Evolutionary conservation across 1,139 yeast species (phyloP).

Genomic region (Geotrichum histeridarum): DNA sequence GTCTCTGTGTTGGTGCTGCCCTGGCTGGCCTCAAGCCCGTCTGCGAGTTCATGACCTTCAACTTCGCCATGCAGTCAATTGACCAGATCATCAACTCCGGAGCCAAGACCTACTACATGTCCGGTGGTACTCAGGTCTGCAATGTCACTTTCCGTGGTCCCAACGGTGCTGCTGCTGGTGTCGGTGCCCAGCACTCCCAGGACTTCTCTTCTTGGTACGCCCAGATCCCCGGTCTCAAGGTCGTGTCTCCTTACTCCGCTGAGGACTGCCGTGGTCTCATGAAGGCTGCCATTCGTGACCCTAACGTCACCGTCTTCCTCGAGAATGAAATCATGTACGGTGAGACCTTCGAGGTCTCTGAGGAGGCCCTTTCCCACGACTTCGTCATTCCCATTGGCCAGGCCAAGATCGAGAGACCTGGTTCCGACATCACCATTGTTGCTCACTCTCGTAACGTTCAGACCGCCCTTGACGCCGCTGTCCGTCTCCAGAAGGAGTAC

Average conservation of each 20-base stretch:
- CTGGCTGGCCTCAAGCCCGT: conserved; percentile 95
- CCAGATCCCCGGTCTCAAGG: conserved; percentile 95
- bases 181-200: conserved; percentile 98
- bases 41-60: conserved; percentile 98
- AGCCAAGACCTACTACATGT: conserved; percentile 97
- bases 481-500: conserved; percentile 70
- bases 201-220: conserved; percentile 98
- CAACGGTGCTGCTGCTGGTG: conserved; percentile 99
- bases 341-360: conserved; percentile 83
- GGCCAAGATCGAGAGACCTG: conserved; percentile 91
- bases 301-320: conserved; percentile 92
- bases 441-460: conserved; percentile 89
- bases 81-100: conserved; percentile 98
- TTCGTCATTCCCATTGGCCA: conserved; percentile 89
- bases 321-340: conserved; percentile 95
- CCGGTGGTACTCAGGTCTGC: conserved; percentile 97
- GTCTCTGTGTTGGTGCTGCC: conserved; percentile 95
- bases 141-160: conserved; percentile 98
- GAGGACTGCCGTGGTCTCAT: conserved; percentile 95
- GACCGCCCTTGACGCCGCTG: conserved; percentile 86
- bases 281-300: conserved; percentile 96
- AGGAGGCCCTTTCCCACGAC: conserved; percentile 84
- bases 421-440: conserved; percentile 83
- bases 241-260: conserved; percentile 88
- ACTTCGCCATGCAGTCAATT: conserved; percentile 98